Base-by-base conservation (phyloP, 495 filamentous ascomycete species). In the Friedmanniomyces simplex region DNA sequence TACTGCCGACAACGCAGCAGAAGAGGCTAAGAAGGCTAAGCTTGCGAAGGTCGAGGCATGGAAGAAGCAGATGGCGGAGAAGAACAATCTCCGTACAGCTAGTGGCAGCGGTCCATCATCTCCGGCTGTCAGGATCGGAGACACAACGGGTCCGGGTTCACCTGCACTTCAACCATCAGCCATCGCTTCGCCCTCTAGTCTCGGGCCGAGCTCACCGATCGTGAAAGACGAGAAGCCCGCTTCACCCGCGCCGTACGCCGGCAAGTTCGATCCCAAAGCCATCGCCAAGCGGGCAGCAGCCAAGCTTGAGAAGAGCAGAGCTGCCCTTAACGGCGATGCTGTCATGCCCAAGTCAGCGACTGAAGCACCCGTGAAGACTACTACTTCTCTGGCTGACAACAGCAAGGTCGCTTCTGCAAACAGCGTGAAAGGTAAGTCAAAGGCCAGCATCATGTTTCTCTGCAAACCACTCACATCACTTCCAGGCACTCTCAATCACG, bases 181-280 rank as follows among this genome's bases (percentile, higher is more conserved):
- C 24, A 28, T 22, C 6, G 16, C 24, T 14, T 14, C 49, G 16
- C 25, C 16, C 12, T 6, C 26, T 10, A 20, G 12, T 2, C n/a
- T 16, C 6, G 26, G 2, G 5, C 49, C 26, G 26, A 36, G n/a
- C 49, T 34, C 25, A n/a, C 26, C 25, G 10, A 28, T 14, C 13
- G 26, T 24, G 2, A 26, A 52, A 32, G 26, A 34, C 18, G n/a
- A 65, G 45, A 70, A 68, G 39, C 66, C 70, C 37, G 59, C 69
- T 41, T 76, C 80, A 14, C 74, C 81, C 4, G 68, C 75, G 22
- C 72, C 80, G 6, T 89, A 87, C 63, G 73, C 81, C 28, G 87
- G 88, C 54, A 95, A 94, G 68, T 95, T 94, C 61, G 87, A 95
- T 62, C 88, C 87, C 0, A 94, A 94, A 67, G 84, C 85, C 0